Percentiles rank a stretch among this genome's conserved stretches.
Evolutionary conservation across 1,284 basidiomycete genomes (phyloP).

Genomic region (Trichosporon ovoides): DNA sequence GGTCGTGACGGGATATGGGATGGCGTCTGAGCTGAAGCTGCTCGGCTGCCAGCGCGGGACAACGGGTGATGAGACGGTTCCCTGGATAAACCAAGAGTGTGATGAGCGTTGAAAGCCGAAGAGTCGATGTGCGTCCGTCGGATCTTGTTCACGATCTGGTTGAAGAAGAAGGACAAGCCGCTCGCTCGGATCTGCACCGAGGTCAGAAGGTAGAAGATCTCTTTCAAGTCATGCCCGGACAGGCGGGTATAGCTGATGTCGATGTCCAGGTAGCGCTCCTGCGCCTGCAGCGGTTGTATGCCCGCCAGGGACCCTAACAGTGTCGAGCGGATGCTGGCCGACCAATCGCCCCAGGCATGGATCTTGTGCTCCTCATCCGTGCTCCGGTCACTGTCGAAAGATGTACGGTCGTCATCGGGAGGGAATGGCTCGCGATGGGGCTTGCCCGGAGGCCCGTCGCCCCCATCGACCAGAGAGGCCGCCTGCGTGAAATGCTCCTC

Average conservation of each 20-base stretch:
- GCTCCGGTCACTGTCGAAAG: conserved; percentile 5
- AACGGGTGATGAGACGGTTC: background rate
- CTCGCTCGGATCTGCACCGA: conserved; percentile 41
- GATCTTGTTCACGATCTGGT: conserved; percentile 41
- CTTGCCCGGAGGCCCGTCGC: background rate
- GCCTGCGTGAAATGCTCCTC: conserved; percentile 31
- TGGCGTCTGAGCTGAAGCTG: conserved; percentile 15
- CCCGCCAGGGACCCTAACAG: conserved; percentile 35
- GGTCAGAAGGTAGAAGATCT: conserved; percentile 36
- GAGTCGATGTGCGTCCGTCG: conserved; percentile 44
- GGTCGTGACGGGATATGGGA: conserved; percentile 5
- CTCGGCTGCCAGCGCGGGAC: conserved; percentile 15
- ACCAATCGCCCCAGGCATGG: conserved; percentile 33
- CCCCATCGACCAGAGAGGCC: background rate
- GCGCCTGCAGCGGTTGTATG: conserved; percentile 37
- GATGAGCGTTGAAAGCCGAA: conserved; percentile 27
- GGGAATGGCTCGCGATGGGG: background rate
- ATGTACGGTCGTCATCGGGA: background rate
- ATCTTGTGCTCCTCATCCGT: conserved; percentile 19
- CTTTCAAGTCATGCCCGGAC: conserved; percentile 37
- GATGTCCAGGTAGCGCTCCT: conserved; percentile 40
- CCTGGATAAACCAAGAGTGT: background rate
- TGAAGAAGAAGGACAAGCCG: conserved; percentile 47
- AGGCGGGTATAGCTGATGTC: conserved; percentile 44
- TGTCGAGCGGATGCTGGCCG: conserved; percentile 31